phyloP scores from a whole-genome alignment of 2,329 filamentous ascomycete species.

The Sarocladium strictum region DNA sequence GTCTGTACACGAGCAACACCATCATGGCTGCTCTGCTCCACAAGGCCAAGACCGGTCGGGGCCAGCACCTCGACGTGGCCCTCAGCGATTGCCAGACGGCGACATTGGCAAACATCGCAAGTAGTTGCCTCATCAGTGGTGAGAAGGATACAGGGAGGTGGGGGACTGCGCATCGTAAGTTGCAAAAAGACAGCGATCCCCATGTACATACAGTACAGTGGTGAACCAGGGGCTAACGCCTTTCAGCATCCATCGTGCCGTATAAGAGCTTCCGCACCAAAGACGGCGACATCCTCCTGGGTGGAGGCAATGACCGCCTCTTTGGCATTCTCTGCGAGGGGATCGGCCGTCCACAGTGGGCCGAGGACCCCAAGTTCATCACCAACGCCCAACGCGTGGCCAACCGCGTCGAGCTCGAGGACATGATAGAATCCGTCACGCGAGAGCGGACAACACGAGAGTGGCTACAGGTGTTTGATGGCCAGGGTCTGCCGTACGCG shows the following conservation, averaged over 20 bases:
- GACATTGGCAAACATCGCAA: conserved; percentile 91
- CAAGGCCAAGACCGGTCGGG: conserved; percentile 66
- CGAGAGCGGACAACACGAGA: conserved; percentile 73
- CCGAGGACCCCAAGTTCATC: conserved; percentile 50
- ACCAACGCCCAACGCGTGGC: conserved; percentile 59
- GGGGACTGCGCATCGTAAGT: conserved; percentile 89
- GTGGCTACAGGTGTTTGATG: conserved; percentile 82
- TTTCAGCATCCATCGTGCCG: conserved; percentile 84
- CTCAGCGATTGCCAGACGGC: conserved; percentile 94
- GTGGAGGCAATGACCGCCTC: conserved; percentile 66
- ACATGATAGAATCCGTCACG: conserved; percentile 70
- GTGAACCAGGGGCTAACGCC: neutral
- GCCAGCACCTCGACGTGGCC: conserved; percentile 88
- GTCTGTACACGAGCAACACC: conserved; percentile 88
- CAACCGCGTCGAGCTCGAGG: conserved; percentile 72
- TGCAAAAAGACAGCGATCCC: neutral
- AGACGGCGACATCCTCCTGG: conserved; percentile 65
- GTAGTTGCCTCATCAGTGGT: conserved; percentile 82
- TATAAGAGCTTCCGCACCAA: conserved; percentile 78
- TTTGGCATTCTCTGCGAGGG: conserved; percentile 60
- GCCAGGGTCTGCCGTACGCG: conserved; percentile 86
- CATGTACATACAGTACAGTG: too few species aligned
- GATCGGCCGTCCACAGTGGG: conserved; percentile 54
- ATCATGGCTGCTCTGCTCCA: conserved; percentile 90
- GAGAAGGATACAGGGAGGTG: conserved; percentile 83